phyloP scores from a whole-genome alignment of 768 basidiomycete species.

The Strobilomyces echinocephalus region DNA sequence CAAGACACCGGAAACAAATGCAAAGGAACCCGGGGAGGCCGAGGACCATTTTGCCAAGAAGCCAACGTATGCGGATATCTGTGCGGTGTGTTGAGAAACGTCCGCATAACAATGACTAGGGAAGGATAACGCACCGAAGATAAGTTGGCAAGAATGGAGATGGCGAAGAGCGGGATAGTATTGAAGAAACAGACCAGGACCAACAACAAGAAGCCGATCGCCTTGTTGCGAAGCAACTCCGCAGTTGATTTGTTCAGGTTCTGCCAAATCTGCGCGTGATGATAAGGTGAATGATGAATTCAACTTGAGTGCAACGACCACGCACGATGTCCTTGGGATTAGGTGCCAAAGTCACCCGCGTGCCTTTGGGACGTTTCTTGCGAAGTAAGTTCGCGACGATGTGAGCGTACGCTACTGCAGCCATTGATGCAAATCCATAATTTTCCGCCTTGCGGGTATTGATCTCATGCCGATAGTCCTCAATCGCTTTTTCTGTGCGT shows the following conservation, averaged over 20 bases:
- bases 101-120: neutral
- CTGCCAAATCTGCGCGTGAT: slow-evolving; percentile 65
- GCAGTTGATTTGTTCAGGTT: slow-evolving; percentile 76
- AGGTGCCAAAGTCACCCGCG: slow-evolving; percentile 69
- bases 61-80: slow-evolving; percentile 52
- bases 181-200: slow-evolving; percentile 86
- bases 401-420: slow-evolving; percentile 83
- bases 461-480: slow-evolving; percentile 67
- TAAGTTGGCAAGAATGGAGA: slow-evolving; percentile 90
- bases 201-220: slow-evolving; percentile 76
- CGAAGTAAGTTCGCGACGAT: slow-evolving; percentile 69
- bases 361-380: slow-evolving; percentile 68
- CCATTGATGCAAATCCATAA: slow-evolving; percentile 91
- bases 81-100: slow-evolving; percentile 4
- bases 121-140: slow-evolving; percentile 50
- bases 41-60: slow-evolving; percentile 74
- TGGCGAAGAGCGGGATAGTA: slow-evolving; percentile 85
- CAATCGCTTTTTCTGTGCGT: slow-evolving; percentile 70
- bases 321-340: slow-evolving; percentile 85
- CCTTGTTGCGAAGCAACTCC: slow-evolving; percentile 61
- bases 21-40: slow-evolving; percentile 63
- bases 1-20: slow-evolving; percentile 85
- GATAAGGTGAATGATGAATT: neutral
- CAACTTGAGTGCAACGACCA: slow-evolving; percentile 1
- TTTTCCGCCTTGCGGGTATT: slow-evolving; percentile 76